Conservation (phyloP, 768 basidiomycete species). For the Suillus weaverae region DNA sequence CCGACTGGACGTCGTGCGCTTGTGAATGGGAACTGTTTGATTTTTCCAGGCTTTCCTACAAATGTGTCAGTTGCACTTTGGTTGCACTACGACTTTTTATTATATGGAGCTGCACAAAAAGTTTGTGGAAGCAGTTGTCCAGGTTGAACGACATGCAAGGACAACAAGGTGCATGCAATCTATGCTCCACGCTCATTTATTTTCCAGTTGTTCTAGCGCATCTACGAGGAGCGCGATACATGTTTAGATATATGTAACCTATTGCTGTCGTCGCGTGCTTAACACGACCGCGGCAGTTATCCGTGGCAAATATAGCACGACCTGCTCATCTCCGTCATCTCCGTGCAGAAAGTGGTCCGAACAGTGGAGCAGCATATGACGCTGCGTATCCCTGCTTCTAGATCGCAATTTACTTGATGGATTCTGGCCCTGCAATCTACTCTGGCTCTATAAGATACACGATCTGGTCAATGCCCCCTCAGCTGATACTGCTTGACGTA, state of each 20-base stretch:
- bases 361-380: slow-evolving; percentile 71
- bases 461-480: slow-evolving; percentile 1
- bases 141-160: not conserved
- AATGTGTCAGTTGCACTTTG: not conserved
- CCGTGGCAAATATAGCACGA: slow-evolving; percentile 97
- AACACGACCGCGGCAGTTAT: slow-evolving; percentile 60
- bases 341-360: slow-evolving; percentile 83
- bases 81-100: not conserved
- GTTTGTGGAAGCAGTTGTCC: not conserved
- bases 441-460: slow-evolving; percentile 77
- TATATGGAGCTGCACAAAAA: not conserved
- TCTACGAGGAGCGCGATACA: slow-evolving; percentile 39
- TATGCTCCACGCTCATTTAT: not conserved
- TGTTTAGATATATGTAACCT: slow-evolving; percentile 68
- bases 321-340: slow-evolving; percentile 69
- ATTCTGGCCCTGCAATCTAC: slow-evolving; percentile 63
- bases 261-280: slow-evolving; percentile 91
- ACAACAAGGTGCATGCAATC: not conserved
- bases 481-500: slow-evolving; percentile 43
- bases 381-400: slow-evolving; percentile 87
- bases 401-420: slow-evolving; percentile 82
- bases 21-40: not conserved
- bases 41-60: not conserved
- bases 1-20: not conserved
- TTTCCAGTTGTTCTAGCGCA: not conserved